These are phyloP conservation scores for Exophiala lecanii-corni DNA, from an alignment of 2,329 filamentous ascomycete species.

Conservation along the genomic window DNA sequence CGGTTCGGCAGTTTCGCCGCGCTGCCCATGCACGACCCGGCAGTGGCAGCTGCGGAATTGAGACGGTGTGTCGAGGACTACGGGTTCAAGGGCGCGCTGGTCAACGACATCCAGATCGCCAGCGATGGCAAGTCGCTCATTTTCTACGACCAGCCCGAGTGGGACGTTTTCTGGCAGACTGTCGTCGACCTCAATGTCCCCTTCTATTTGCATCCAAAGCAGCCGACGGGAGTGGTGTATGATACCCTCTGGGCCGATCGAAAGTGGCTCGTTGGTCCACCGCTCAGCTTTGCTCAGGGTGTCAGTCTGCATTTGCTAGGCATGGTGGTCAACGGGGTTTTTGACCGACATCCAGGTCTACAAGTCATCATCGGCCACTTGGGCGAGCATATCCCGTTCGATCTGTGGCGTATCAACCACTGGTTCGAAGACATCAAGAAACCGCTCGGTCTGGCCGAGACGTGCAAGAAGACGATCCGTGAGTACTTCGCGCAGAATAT, in stretches of 20 bases:
- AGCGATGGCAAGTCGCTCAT: conserved; percentile 57
- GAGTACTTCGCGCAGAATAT: conserved; percentile 40
- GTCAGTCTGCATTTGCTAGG: conserved; percentile 28
- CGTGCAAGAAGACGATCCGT: conserved; percentile 39
- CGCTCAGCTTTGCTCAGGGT: conserved; percentile 28
- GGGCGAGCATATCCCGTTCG: conserved; percentile 42
- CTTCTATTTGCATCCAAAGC: conserved; percentile 22
- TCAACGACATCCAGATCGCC: conserved; percentile 59
- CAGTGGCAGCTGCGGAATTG: conserved; percentile 37
- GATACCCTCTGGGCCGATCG: conserved; percentile 22
- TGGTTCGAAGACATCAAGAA: conserved; percentile 31
- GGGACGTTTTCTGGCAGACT: conserved; percentile 40
- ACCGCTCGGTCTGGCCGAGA: conserved; percentile 10
- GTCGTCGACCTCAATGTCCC: conserved; percentile 19
- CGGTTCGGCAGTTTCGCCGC: conserved; percentile 42
- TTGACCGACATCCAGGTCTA: conserved; percentile 28
- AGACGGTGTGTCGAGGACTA: conserved; percentile 49
- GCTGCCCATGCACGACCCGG: conserved; percentile 41
- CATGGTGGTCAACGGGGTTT: conserved; percentile 29
- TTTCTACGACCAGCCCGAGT: conserved; percentile 59
- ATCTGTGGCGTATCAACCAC: conserved; percentile 30
- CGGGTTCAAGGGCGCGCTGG: conserved; percentile 59
- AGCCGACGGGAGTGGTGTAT: conserved; percentile 40
- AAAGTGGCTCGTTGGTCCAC: conserved; percentile 27
- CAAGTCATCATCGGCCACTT: conserved; percentile 29